Conservation (phyloP, 495 filamentous ascomycete genomes). For the Aspergillus sclerotiicarbonarius region DNA sequence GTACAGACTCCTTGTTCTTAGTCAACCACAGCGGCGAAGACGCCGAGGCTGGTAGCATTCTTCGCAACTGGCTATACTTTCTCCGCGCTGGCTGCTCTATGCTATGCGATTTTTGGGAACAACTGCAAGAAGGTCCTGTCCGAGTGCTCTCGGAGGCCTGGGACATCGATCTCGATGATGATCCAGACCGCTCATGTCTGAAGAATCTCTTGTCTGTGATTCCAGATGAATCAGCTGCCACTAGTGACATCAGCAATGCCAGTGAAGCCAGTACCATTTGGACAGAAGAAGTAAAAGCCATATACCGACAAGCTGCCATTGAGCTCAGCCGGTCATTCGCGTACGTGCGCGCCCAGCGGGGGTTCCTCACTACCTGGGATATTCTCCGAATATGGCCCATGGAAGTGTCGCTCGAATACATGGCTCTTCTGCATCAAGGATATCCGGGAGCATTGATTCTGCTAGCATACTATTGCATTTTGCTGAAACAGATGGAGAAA, state of each 20-base stretch:
- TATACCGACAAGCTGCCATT: slow-evolving; percentile 1
- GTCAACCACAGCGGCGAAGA: background rate
- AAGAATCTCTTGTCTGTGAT: background rate
- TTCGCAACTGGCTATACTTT: slow-evolving; percentile 6
- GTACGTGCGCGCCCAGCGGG: background rate
- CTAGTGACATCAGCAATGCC: background rate
- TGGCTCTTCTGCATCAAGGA: background rate
- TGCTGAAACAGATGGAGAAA: background rate
- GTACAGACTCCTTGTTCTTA: background rate
- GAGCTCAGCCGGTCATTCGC: background rate
- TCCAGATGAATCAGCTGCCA: background rate
- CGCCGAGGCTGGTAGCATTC: background rate
- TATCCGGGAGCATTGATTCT: background rate
- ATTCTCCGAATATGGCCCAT: slow-evolving; percentile 6
- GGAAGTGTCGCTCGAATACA: background rate
- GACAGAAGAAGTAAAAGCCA: background rate
- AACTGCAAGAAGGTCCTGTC: background rate
- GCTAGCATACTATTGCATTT: background rate
- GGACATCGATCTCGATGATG: slow-evolving; percentile 1
- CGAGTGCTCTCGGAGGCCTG: background rate
- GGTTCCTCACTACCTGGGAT: background rate
- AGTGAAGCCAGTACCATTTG: background rate
- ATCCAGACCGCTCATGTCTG: background rate
- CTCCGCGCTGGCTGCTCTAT: slow-evolving; percentile 13
- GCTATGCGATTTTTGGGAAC: slow-evolving; percentile 4